Base-by-base conservation (phyloP, 2,329 filamentous ascomycete genomes). In the Aspergillus brasiliensis region DNA sequence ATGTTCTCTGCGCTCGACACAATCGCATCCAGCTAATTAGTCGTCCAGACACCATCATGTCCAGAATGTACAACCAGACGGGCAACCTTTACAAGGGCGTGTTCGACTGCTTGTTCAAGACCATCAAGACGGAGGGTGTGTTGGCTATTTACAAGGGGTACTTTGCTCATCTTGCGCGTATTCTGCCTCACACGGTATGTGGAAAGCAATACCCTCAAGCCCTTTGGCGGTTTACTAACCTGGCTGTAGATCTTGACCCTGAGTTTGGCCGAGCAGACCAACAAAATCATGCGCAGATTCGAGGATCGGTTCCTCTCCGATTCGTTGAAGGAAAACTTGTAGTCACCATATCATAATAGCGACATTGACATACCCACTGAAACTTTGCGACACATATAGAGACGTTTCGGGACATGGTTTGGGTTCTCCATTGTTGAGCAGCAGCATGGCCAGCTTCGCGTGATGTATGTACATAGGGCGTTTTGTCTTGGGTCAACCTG, bases 111-210 rank as follows among this genome's bases (percentile, higher is more conserved):
- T 78, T 98, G 61, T 86, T 85, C 74, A 93, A 97, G 80, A 99
- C 95, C 0, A 84, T 99, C 62, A 89, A 88, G 74, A 97, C 92
- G 0, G 95, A 99, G 76, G 95, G 95, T 21, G 70, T 97, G 55
- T 80, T 98, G 49, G 95, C 95, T 62, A 91, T 99, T 60, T 99
- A 99, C 83, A 99, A 99, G 82, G 95, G 95, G 60, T 97, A 96
- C 82, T 87, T 97, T 72, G 95, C 95, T 15, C 95, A 99, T 80
- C 81, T 99, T 66, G 92, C 95, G 31, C 84, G 95, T 69, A 98
- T 99, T 71, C 80, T 99, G 71, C 95, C 95, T 48, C 95, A 99
- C 76, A 99, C 95, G 40, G 84, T 86, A 75, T 63, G 81, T 75
- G 17, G 28, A 46, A 3, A 2, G 8, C 7, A 13, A 3, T 5